A percentile compares a stretch with the other conserved stretches of the same genome.
These are phyloP conservation scores for Coemansia sp. DNA, from an alignment of 192 early-diverging fungal species.

Conservation along the genomic window DNA sequence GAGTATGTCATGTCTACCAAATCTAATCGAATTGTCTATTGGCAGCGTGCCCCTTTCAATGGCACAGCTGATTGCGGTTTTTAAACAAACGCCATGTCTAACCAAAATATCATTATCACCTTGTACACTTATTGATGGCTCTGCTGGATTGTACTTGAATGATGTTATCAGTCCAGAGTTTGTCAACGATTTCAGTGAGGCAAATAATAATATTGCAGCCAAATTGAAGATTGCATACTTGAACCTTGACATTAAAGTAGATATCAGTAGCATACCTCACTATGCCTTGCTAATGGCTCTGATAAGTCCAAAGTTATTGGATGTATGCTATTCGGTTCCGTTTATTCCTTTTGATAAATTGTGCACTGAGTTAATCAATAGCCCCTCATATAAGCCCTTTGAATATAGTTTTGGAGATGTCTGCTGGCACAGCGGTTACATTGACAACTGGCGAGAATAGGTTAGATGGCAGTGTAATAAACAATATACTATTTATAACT, in stretches of 20 bases:
- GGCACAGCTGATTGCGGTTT: not conserved
- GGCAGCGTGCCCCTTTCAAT: not conserved
- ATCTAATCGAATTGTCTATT: not conserved
- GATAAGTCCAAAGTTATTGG: not conserved
- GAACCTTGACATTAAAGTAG: too few species aligned
- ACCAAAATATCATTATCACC: not conserved
- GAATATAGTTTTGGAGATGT: not conserved
- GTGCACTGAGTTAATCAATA: not conserved
- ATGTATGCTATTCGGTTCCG: not conserved
- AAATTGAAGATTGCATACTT: not conserved
- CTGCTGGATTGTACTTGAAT: not conserved
- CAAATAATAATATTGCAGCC: not conserved
- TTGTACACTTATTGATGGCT: not conserved
- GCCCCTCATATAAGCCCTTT: not conserved
- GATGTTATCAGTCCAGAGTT: not conserved
- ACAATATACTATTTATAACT: too few species aligned
- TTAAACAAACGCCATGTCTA: not conserved
- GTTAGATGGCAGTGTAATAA: too few species aligned
- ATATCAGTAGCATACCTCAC: not conserved
- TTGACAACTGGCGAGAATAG: too few species aligned
- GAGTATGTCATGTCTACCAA: not conserved
- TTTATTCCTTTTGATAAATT: not conserved
- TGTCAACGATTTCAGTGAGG: not conserved
- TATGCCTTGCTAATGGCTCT: not conserved
- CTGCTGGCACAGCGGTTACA: not conserved